Evolutionary conservation across 2,329 filamentous ascomycete species (phyloP).

Genomic region (Pyrenochaeta sp.): DNA sequence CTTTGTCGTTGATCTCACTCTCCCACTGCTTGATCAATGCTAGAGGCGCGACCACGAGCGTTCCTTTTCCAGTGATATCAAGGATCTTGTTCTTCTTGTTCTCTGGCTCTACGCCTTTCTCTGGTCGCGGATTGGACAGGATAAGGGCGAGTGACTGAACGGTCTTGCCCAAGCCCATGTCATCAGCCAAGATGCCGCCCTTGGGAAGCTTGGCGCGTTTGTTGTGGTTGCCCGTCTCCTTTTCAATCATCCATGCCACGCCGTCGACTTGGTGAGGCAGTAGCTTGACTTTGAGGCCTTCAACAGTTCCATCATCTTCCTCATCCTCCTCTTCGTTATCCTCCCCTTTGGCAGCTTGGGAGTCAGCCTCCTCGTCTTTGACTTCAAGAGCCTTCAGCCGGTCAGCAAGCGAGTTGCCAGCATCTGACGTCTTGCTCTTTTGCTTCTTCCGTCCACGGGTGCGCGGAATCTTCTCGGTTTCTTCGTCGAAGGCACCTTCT

Average conservation of each 20-base stretch:
- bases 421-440: slow-evolving; percentile 43
- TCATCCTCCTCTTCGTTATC: slow-evolving; percentile 55
- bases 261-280: slow-evolving; percentile 94
- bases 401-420: slow-evolving; percentile 50
- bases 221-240: slow-evolving; percentile 86
- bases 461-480: slow-evolving; percentile 63
- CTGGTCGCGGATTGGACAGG: slow-evolving; percentile 76
- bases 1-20: slow-evolving; percentile 84
- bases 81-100: slow-evolving; percentile 71
- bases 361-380: slow-evolving; percentile 59
- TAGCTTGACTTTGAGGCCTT: slow-evolving; percentile 85
- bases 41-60: slow-evolving; percentile 89
- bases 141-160: slow-evolving; percentile 91
- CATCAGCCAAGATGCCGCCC: slow-evolving; percentile 93
- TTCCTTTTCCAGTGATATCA: slow-evolving; percentile 74
- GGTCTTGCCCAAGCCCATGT: slow-evolving; percentile 97
- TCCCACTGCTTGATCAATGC: slow-evolving; percentile 98
- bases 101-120: slow-evolving; percentile 56
- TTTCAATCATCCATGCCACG: slow-evolving; percentile 92
- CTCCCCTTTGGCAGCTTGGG: slow-evolving; percentile 51
- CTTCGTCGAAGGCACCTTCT: slow-evolving; percentile 80
- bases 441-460: slow-evolving; percentile 56
- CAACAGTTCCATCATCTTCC: slow-evolving; percentile 69
- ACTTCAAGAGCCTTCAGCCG: slow-evolving; percentile 55
- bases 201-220: slow-evolving; percentile 80